These are phyloP conservation scores for Cadophora sp. DNA, from an alignment of 2,329 filamentous ascomycete species.

Conservation along the genomic window DNA sequence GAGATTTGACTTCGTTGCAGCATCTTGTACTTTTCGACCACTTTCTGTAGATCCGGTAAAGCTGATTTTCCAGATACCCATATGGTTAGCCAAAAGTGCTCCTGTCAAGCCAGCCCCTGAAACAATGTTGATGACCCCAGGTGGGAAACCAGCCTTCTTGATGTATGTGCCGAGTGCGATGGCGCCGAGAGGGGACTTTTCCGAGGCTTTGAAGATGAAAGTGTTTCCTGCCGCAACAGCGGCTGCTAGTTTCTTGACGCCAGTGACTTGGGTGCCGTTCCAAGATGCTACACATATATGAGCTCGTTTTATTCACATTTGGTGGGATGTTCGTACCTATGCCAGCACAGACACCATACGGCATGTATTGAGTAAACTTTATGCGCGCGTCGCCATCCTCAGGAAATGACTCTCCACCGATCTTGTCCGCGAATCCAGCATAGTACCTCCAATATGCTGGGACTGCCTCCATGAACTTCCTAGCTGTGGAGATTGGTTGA, in stretches of 20 bases:
- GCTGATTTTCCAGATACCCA: constrained; percentile 49
- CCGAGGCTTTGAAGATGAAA: constrained; percentile 57
- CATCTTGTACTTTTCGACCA: constrained; percentile 74
- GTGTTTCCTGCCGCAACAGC: constrained; percentile 63
- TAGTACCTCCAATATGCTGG: constrained; percentile 49
- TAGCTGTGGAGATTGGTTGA: constrained; percentile 45
- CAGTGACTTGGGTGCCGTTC: neutral
- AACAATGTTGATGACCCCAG: constrained; percentile 50
- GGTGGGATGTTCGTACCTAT: constrained; percentile 61
- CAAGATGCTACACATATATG: neutral
- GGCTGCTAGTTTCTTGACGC: constrained; percentile 60
- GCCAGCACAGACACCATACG: constrained; percentile 49
- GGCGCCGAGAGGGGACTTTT: constrained; percentile 56
- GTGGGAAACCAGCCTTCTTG: constrained; percentile 42
- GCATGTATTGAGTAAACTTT: constrained; percentile 41
- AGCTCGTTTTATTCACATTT: constrained; percentile 47
- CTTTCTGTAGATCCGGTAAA: constrained; percentile 77
- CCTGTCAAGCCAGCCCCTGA: constrained; percentile 49
- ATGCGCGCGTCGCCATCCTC: constrained; percentile 47
- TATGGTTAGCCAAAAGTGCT: constrained; percentile 29
- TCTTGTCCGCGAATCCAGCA: constrained; percentile 48
- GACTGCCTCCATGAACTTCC: constrained; percentile 45
- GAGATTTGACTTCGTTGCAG: constrained; percentile 59
- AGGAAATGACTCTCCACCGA: constrained; percentile 46
- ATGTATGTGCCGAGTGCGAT: constrained; percentile 52